Evolutionary conservation across 2,329 filamentous ascomycete genomes (phyloP), one percentile per base, ranked within the genome.

Genomic region (Coniochaeta pulveracea): DNA sequence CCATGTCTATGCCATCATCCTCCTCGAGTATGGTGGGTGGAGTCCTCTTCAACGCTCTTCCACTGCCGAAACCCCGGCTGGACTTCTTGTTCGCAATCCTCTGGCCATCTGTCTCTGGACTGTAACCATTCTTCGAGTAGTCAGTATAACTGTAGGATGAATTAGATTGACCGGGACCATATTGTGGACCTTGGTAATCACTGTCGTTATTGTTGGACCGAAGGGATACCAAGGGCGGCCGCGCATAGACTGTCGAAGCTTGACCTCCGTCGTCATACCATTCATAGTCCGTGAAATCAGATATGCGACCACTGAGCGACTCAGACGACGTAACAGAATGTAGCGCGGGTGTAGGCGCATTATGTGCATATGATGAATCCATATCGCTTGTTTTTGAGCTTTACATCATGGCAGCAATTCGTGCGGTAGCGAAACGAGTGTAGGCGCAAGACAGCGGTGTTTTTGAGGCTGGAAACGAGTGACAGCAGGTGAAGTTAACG

Each of bases 181-280:
- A 26, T 27, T 18, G 19, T 23, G 35, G 17, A 23, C 19, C 14
- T 34, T 36, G 31, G 25, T 26, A 35, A 35, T 22, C 28, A 22
- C 2, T 22, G 6, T 17, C 26, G 26, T 34, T 37, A 11, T 46
- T 40, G 24, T 45, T 40, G 4, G 60, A 56, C 33, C 55, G 50
- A n/a, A 63, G 43, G 4, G 61, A 62, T 12, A 56, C 52, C 34
- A 61, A 47, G 10, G 60, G 59, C 33, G 56, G 55, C 14, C 54
- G 55, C 10, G 19, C 58, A 38, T 5, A 49, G 38, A 25, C 42
- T 28, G 22, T 34, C n/a, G 37, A 38, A 8, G 37, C 30, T 12
- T 37, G 31, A 30, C 40, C 36, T 3, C 47, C 52, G 35, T 78
- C 77, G 35, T 75, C 73, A 48, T 88, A 94, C 21, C 39, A 43